These are phyloP conservation scores for Tremellales sp. DNA, from an alignment of 1,284 basidiomycete species.

Conservation along the genomic window DNA sequence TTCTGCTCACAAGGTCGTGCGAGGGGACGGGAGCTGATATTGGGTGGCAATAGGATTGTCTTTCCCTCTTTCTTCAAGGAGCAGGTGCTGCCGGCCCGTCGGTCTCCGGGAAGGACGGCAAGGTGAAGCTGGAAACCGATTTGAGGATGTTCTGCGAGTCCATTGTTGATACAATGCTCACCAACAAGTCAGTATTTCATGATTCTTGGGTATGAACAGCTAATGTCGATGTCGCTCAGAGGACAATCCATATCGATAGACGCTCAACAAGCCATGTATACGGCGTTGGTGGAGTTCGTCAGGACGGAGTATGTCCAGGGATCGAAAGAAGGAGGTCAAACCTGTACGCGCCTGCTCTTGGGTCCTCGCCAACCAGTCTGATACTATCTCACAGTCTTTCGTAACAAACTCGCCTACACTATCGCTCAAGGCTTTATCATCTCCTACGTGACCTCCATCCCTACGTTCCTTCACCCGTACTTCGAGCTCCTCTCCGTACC, in stretches of 20 bases:
- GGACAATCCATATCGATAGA: conserved; percentile 34
- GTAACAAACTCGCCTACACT: conserved; percentile 99
- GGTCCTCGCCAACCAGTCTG: conserved; percentile 2
- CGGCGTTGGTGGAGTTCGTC: conserved; percentile 45
- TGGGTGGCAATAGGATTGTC: conserved; percentile 38
- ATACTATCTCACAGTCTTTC: conserved; percentile 32
- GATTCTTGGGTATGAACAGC: background rate
- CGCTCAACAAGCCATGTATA: conserved; percentile 42
- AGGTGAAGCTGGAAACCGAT: conserved; percentile 45
- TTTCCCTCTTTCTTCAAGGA: conserved; percentile 49
- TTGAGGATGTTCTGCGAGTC: conserved; percentile 48
- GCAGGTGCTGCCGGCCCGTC: conserved; percentile 41
- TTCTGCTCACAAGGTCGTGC: conserved; percentile 1
- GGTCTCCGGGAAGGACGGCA: conserved; percentile 44
- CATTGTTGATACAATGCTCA: conserved; percentile 46
- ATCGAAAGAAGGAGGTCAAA: conserved; percentile 42
- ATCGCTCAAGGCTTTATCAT: conserved; percentile 89
- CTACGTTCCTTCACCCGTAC: conserved; percentile 49
- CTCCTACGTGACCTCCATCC: conserved; percentile 52
- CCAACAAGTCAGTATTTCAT: conserved; percentile 33
- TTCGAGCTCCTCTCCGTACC: conserved; percentile 44
- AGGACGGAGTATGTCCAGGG: conserved; percentile 49
- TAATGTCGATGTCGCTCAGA: conserved; percentile 17
- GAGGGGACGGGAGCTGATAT: background rate
- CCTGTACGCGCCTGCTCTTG: conserved; percentile 34